phyloP scores from a whole-genome alignment of 805 yeast species.

The Candida ipomoeae region DNA sequence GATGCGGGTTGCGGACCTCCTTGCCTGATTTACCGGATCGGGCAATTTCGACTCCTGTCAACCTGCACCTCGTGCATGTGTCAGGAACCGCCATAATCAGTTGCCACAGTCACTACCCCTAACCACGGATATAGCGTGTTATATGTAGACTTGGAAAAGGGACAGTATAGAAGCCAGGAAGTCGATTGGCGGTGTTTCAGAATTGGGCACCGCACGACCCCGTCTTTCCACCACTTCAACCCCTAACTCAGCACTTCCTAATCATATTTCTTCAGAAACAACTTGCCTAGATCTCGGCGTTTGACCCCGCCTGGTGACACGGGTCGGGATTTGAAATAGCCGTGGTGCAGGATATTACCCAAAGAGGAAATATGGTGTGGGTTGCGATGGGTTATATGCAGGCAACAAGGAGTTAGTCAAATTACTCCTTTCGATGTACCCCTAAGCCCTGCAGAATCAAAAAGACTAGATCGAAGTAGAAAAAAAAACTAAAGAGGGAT shows the following conservation, averaged over 20 bases:
- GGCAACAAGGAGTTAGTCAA: background rate
- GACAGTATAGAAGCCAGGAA: no score
- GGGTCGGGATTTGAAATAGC: slow-evolving; percentile 1
- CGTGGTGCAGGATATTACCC: background rate
- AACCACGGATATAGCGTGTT: no score
- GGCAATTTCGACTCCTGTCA: background rate
- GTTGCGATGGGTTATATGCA: background rate
- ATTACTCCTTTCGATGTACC: no score
- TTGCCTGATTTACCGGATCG: background rate
- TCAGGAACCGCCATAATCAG: background rate
- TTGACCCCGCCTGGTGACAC: background rate
- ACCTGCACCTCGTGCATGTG: background rate
- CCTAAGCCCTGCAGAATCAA: no score
- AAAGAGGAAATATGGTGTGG: background rate
- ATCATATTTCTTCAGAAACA: no score
- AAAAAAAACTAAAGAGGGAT: no score
- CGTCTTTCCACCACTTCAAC: background rate
- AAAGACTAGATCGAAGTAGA: no score
- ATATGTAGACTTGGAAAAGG: no score
- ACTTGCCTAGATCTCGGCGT: background rate
- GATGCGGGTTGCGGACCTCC: background rate
- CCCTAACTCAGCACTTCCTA: no score
- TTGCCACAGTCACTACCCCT: no score
- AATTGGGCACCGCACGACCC: background rate
- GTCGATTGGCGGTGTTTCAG: no score